These are phyloP conservation scores for Moricandia moricandioides DNA, from an alignment of 345 rosid species.

Conservation along the genomic window DNA sequence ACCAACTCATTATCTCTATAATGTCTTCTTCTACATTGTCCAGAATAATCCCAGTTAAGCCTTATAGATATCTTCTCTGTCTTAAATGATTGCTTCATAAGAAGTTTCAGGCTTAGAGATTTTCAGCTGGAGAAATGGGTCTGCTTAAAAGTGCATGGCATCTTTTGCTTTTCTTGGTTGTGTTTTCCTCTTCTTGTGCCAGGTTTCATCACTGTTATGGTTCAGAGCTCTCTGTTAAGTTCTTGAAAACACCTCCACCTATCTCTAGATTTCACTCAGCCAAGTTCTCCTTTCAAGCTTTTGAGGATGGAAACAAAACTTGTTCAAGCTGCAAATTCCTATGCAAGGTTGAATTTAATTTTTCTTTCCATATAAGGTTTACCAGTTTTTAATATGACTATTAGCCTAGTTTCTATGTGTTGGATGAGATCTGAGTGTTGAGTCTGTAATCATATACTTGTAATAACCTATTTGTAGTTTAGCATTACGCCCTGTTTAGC, in stretches of 20 bases:
- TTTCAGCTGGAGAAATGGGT: constrained; percentile 41
- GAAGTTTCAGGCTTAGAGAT: constrained; percentile 1
- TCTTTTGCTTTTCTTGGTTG: constrained; percentile 42
- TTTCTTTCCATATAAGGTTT: not conserved
- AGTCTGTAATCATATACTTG: not conserved
- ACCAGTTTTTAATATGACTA: not conserved
- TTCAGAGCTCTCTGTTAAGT: constrained; percentile 52
- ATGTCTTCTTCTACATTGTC: constrained; percentile 33
- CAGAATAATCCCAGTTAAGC: constrained; percentile 1
- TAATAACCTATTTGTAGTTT: not conserved
- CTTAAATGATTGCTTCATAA: constrained; percentile 17
- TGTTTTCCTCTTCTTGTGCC: constrained; percentile 37
- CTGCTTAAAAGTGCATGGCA: constrained; percentile 39
- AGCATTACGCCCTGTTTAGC: not conserved
- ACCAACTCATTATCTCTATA: constrained; percentile 30
- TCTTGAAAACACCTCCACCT: constrained; percentile 60
- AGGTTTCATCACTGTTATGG: constrained; percentile 40
- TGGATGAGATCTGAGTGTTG: not conserved
- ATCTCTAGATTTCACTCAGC: constrained; percentile 60
- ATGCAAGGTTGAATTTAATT: constrained; percentile 60
- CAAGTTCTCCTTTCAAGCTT: constrained; percentile 62
- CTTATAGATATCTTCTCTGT: not conserved
- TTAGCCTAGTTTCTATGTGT: not conserved
- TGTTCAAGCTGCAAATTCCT: constrained; percentile 56
- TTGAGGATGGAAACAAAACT: constrained; percentile 46